Evolutionary conservation across 805 yeast genomes (phyloP), one percentile per base, ranked within the genome.

Genomic region (Nakazawaea siamensis): DNA sequence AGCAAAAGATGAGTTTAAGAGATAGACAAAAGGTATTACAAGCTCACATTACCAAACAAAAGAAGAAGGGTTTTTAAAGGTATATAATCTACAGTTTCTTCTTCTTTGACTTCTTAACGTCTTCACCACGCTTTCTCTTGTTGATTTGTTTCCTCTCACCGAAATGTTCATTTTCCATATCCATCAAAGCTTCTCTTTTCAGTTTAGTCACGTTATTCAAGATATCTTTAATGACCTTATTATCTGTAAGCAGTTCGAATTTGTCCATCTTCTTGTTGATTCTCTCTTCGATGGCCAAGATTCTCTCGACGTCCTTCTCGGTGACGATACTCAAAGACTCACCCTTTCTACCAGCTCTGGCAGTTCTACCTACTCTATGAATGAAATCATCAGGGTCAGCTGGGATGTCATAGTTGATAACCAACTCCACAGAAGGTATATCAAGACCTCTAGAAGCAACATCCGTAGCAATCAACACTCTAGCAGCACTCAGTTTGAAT

Each of bases 301-400:
- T 70, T 48, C 97, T 69, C 18, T 66, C 69, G 11, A 92, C 78
- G 52, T 90, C 98, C 40, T 80, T 75, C 48, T 88, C 95, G 1
- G 94, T 75, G 4, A 92, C 81, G 39, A 92, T 68, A 11, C 92
- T 74, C 1, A 92, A 64, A 5, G 94, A 72, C 43, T 76, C 85
- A 60, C 98, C 98, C 33, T 64, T 60, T 47, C 94, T 70, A 2
- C 97, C 97, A 2, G 97, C 97, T 71, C 98, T 82, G 8, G 97
- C 98, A 23, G 96, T 87, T 65, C 97, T 80, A 38, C 97, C 97
- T 23, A 88, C 96, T 58, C 95, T 66, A 55, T 82, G 94, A 45
- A 82, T 78, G 49, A 80, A 82, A 9, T 87, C 84, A 54, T 82
- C 84, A 4, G 90, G 82, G 51, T 82, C 92, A 16, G 85, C 78